Conservation (phyloP, 257 asterid species). For the Jacaranda mimosifolia region DNA sequence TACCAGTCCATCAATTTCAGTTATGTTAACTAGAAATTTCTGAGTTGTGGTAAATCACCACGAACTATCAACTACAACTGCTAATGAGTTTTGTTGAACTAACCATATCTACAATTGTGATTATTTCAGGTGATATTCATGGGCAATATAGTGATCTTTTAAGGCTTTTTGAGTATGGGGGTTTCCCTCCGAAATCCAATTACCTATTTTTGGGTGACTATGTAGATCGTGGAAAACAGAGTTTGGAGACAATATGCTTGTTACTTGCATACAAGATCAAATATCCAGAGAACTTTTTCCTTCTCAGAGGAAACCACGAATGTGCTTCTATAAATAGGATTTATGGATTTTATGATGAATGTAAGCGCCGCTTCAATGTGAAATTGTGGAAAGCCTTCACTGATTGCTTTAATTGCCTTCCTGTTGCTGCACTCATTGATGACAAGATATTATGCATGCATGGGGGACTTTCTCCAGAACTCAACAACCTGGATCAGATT, state of each 20-base stretch:
- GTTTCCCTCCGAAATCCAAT: conserved; percentile 66
- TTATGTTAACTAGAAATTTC: neutral
- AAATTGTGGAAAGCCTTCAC: conserved; percentile 72
- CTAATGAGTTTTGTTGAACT: conserved; percentile 22
- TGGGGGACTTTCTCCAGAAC: conserved; percentile 72
- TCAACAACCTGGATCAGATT: conserved; percentile 58
- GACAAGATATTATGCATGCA: conserved; percentile 74
- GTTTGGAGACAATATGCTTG: conserved; percentile 69
- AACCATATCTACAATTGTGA: neutral
- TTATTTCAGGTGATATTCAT: conserved; percentile 64
- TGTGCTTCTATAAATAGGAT: conserved; percentile 69
- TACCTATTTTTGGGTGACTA: conserved; percentile 69
- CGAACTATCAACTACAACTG: conserved; percentile 22
- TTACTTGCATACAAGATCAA: conserved; percentile 68
- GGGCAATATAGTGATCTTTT: conserved; percentile 70
- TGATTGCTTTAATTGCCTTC: conserved; percentile 66
- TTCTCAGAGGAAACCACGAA: conserved; percentile 69
- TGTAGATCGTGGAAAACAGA: conserved; percentile 67
- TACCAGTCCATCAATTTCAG: neutral
- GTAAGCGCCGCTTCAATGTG: conserved; percentile 67
- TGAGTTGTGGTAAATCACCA: conserved; percentile 19
- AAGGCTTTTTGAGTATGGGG: conserved; percentile 71
- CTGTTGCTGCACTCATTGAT: conserved; percentile 68
- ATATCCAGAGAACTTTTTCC: conserved; percentile 65
- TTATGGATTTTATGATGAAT: conserved; percentile 67